A percentile compares a stretch with the other conserved stretches of the same genome.
Conservation (phyloP, 1,284 basidiomycete species). For the Apiotrichum brassicae region DNA sequence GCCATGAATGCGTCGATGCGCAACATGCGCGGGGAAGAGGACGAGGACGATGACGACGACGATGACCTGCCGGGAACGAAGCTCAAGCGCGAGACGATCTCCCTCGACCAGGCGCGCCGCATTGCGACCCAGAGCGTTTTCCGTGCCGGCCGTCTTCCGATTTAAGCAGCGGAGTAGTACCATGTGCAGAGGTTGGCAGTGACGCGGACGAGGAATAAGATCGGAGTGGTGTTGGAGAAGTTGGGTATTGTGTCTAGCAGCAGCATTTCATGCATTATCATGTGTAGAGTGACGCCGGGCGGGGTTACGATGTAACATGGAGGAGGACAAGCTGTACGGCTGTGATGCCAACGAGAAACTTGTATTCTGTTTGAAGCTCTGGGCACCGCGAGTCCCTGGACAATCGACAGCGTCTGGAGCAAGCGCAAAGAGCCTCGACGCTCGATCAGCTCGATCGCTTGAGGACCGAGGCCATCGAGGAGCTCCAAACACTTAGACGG, state of each 20-base stretch:
- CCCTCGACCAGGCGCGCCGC: conserved; percentile 71
- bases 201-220: not conserved
- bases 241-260: not conserved
- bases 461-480: no score
- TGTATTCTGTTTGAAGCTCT: no score
- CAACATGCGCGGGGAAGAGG: conserved; percentile 50
- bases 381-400: no score
- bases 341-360: no score
- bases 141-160: conserved; percentile 39
- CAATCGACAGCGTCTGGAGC: no score
- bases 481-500: no score
- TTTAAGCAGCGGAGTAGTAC: not conserved
- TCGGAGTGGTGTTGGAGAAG: not conserved
- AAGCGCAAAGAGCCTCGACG: no score
- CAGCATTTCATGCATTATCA: not conserved
- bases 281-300: no score
- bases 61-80: conserved; percentile 49
- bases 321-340: no score
- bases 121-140: conserved; percentile 51
- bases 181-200: no score
- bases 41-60: conserved; percentile 57
- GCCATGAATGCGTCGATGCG: conserved; percentile 30
- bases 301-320: no score
- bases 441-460: no score
- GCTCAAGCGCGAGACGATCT: conserved; percentile 71